These are phyloP conservation scores for Phytopythium helicoides DNA, from an alignment of 352 stramenopile genomes.

Conservation along the genomic window DNA sequence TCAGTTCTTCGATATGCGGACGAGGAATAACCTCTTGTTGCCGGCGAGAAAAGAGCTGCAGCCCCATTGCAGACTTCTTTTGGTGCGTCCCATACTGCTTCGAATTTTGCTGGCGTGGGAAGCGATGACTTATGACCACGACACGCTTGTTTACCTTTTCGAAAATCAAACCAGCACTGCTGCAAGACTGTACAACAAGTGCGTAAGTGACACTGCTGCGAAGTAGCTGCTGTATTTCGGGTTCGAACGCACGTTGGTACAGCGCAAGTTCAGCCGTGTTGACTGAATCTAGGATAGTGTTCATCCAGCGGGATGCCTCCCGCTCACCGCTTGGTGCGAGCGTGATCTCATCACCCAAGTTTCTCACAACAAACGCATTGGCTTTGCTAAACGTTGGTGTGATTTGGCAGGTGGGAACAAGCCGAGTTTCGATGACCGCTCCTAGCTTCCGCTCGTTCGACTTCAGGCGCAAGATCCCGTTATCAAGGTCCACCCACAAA, in stretches of 20 bases:
- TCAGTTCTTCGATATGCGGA: conserved; percentile 4
- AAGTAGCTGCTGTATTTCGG: conserved; percentile 44
- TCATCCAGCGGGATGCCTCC: conserved; percentile 49
- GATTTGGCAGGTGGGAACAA: conserved; percentile 49
- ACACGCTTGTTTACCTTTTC: conserved; percentile 63
- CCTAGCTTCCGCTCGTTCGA: conserved; percentile 51
- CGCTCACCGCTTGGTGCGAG: conserved; percentile 35
- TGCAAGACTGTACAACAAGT: conserved; percentile 25
- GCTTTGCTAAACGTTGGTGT: conserved; percentile 41
- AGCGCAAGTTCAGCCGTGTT: conserved; percentile 19
- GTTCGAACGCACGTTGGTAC: conserved; percentile 49
- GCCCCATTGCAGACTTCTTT: too few species aligned
- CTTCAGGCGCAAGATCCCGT: conserved; percentile 68
- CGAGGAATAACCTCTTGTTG: conserved; percentile 3
- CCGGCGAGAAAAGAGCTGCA: not conserved
- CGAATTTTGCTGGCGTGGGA: not conserved
- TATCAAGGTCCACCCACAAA: conserved; percentile 59
- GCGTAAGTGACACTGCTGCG: conserved; percentile 49
- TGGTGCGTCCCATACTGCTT: too few species aligned
- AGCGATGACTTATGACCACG: conserved; percentile 51
- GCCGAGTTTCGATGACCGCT: conserved; percentile 45
- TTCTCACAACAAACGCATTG: conserved; percentile 53
- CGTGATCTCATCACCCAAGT: conserved; percentile 43
- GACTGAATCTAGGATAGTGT: conserved; percentile 27
- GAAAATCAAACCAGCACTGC: conserved; percentile 36